Evolutionary conservation across 495 filamentous ascomycete species (phyloP).

Genomic region (Halenospora varia): DNA sequence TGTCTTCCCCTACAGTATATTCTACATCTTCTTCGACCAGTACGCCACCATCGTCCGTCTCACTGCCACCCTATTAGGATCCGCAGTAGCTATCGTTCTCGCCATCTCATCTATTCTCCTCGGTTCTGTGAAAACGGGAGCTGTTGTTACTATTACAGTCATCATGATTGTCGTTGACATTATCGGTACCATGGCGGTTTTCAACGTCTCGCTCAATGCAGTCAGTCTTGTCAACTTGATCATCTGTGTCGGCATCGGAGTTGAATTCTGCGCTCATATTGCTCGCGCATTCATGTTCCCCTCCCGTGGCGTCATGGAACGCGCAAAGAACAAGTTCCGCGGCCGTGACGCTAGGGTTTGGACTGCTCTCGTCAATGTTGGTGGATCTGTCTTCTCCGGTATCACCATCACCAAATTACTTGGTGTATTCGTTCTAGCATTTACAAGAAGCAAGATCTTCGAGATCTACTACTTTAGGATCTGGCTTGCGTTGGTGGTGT

Average conservation of each 20-base stretch:
- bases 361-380: constrained; percentile 90
- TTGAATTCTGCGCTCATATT: constrained; percentile 97
- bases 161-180: constrained; percentile 94
- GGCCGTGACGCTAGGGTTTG: constrained; percentile 82
- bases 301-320: constrained; percentile 67
- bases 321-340: constrained; percentile 61
- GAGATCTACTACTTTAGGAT: constrained; percentile 99
- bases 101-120: constrained; percentile 71
- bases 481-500: constrained; percentile 85
- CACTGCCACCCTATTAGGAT: constrained; percentile 72
- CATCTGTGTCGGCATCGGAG: constrained; percentile 91
- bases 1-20: constrained; percentile 92
- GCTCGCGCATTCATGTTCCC: constrained; percentile 97
- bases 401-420: constrained; percentile 95
- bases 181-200: constrained; percentile 87
- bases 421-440: constrained; percentile 88
- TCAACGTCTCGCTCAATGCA: constrained; percentile 88
- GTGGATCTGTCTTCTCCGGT: constrained; percentile 88
- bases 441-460: constrained; percentile 96
- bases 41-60: constrained; percentile 81
- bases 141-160: constrained; percentile 79
- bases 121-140: constrained; percentile 77
- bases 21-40: constrained; percentile 99
- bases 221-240: constrained; percentile 95
- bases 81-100: constrained; percentile 80